A percentile compares a stretch with the other conserved stretches of the same genome.
Evolutionary conservation across 2,329 filamentous ascomycete species (phyloP).

Genomic region (Periconia sp.): DNA sequence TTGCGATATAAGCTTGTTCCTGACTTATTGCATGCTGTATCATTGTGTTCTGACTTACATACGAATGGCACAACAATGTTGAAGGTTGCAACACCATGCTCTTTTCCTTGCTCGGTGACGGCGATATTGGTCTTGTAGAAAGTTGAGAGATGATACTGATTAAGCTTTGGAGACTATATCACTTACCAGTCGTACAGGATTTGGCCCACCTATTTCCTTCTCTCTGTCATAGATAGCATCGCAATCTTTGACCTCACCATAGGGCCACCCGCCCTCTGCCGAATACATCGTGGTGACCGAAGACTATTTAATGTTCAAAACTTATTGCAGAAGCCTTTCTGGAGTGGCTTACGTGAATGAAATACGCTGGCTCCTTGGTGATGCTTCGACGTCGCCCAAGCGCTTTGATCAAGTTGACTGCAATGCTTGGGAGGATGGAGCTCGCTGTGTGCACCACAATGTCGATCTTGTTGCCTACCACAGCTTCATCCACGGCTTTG

Average conservation of each 20-base stretch:
- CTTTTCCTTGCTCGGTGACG: slow-evolving; percentile 14
- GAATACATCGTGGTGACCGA: slow-evolving; percentile 9
- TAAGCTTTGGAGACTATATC: too few relatives aligned
- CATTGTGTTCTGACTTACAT: slow-evolving; percentile 7
- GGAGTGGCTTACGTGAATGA: slow-evolving; percentile 13
- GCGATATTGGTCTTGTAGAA: slow-evolving; percentile 8
- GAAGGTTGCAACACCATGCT: slow-evolving; percentile 16
- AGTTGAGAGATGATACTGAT: too few relatives aligned
- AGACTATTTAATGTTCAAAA: not conserved
- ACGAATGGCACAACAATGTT: slow-evolving; percentile 12
- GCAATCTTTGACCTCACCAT: slow-evolving; percentile 14
- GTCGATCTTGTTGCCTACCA: slow-evolving; percentile 16
- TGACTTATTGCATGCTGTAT: not conserved
- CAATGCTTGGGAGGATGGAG: slow-evolving; percentile 3
- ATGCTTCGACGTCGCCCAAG: slow-evolving; percentile 11
- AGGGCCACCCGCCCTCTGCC: slow-evolving; percentile 14
- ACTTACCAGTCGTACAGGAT: slow-evolving; percentile 14
- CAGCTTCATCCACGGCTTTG: slow-evolving; percentile 9
- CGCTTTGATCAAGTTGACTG: slow-evolving; percentile 10
- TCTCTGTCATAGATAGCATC: slow-evolving; percentile 15
- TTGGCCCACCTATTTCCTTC: slow-evolving; percentile 9
- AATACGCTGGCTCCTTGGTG: slow-evolving; percentile 9
- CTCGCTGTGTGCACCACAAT: slow-evolving; percentile 19
- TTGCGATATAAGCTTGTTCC: too few relatives aligned
- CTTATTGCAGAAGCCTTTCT: not conserved